Conservation (phyloP, 768 basidiomycete species). For the Steccherinum ochraceum region DNA sequence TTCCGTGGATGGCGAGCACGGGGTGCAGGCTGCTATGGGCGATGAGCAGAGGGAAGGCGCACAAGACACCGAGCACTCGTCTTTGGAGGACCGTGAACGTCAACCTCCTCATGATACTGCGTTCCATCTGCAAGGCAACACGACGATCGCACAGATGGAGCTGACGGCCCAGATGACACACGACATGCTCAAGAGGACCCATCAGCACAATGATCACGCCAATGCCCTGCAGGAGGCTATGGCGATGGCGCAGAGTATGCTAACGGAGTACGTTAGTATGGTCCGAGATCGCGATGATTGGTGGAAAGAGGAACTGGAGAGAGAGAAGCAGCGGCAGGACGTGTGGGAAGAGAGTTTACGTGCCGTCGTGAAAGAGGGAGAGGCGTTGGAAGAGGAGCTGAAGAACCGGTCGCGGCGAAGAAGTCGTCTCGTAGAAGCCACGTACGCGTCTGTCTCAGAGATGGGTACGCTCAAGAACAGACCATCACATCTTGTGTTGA, state of each 20-base stretch:
- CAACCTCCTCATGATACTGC: conserved; percentile 50
- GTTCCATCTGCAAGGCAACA: conserved; percentile 66
- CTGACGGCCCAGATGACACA: conserved; percentile 59
- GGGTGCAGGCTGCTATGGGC: conserved; percentile 11
- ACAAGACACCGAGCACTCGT: conserved; percentile 37
- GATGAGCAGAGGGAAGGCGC: conserved; percentile 23
- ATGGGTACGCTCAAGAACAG: conserved; percentile 14
- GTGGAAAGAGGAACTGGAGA: conserved; percentile 59
- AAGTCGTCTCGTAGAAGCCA: conserved; percentile 34
- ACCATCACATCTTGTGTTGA: conserved; percentile 3
- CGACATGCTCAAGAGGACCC: conserved; percentile 28
- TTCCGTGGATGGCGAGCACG: conserved; percentile 21
- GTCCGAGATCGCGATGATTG: conserved; percentile 74
- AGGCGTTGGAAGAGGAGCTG: conserved; percentile 76
- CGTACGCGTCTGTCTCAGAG: conserved; percentile 35
- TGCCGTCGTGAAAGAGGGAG: conserved; percentile 81
- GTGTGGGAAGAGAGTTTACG: conserved; percentile 92
- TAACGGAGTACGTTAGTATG: conserved; percentile 68
- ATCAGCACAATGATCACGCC: conserved; percentile 19
- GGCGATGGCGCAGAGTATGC: conserved; percentile 44
- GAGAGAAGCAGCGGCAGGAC: conserved; percentile 54
- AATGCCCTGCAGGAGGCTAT: conserved; percentile 40
- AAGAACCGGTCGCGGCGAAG: conserved; percentile 53
- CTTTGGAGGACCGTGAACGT: conserved; percentile 33
- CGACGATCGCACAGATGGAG: conserved; percentile 71